A percentile compares a stretch with the other conserved stretches of the same genome.
These are phyloP conservation scores for Populus nigra DNA, from an alignment of 345 rosid species.

Conservation along the genomic window DNA sequence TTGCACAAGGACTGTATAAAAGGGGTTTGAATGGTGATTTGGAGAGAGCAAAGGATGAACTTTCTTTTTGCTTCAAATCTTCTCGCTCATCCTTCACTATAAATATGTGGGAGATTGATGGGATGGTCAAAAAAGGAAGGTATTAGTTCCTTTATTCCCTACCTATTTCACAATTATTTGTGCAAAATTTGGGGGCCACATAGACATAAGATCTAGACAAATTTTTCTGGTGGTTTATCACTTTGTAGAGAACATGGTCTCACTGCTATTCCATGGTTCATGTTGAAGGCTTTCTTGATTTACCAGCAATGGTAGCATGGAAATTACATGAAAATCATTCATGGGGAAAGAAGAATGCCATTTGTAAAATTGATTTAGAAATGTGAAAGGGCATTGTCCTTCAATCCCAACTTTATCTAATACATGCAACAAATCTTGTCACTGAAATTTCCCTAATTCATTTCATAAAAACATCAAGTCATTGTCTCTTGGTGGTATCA, in stretches of 20 bases:
- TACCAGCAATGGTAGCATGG: not conserved
- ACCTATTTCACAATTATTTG: not conserved
- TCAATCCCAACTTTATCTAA: not conserved
- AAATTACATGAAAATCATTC: not conserved
- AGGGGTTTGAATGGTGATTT: slow-evolving; percentile 69
- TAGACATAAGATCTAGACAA: not conserved
- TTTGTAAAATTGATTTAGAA: not conserved
- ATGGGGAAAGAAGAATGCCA: not conserved
- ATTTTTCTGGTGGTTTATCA: slow-evolving; percentile 1
- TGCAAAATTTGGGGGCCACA: not conserved
- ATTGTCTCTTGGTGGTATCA: not conserved
- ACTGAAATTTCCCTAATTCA: not conserved
- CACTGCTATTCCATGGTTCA: not conserved
- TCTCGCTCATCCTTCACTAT: slow-evolving; percentile 89
- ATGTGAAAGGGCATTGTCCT: not conserved
- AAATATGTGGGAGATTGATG: slow-evolving; percentile 99
- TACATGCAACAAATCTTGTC: not conserved
- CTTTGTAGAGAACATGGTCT: not conserved
- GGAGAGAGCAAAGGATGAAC: slow-evolving; percentile 91
- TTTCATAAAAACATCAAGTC: not conserved
- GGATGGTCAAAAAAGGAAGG: slow-evolving; percentile 97
- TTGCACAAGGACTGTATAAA: slow-evolving; percentile 79
- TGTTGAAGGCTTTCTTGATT: not conserved
- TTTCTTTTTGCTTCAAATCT: slow-evolving; percentile 90
- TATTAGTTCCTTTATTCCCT: slow-evolving; percentile 18